Evolutionary conservation across 1,284 basidiomycete species (phyloP), one percentile per base, ranked within the genome.

Genomic region (Trametes sp.): DNA sequence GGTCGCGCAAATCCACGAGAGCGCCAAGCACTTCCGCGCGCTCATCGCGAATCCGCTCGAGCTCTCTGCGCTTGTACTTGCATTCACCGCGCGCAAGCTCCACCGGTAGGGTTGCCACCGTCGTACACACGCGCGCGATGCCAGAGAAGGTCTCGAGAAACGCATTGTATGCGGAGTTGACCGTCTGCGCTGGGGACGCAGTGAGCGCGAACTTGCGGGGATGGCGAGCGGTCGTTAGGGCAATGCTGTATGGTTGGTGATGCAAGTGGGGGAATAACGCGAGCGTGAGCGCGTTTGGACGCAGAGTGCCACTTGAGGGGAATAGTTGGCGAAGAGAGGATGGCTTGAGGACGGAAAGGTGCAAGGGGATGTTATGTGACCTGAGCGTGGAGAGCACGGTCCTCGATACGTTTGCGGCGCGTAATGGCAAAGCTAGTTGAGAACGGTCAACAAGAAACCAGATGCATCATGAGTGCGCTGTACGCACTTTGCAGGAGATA

Each of bases 401-500:
- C 4, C 72, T 66, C 4, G 76, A 67, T 4, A 84, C 72, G 63
- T 78, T 80, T 16, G 73, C 54, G n/a, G 89, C 52, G 4, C 90
- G 85, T 23, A 74, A 62, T 9, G 90, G 90, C 36, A 87, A 73
- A 9, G 89, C 89, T 92, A 36, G 54, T 52, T 21, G 38, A 33
- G 5, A 66, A 3, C 60, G 67, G 57, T 46, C 52, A 58, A 31
- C n/a, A 57, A 16, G 26, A 33, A 24, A 5, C 10, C 21, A 36
- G 4, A n/a, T 10, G 14, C 53, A 62, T 51, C 61, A 57, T 21
- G 53, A n/a, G 53, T n/a, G 51, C 24, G 28, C 21, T 6, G 23
- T n/a, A 78, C 82, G 63, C 70, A 92, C 90, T 90, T 78, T 91
- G 87, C 4, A 92, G 63, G 29, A 92, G 76, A 72, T 89, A 90